A percentile compares a stretch with the other conserved stretches of the same genome.
phyloP scores from a whole-genome alignment of 1,284 basidiomycete species.

The Ceraceosorus guamensis region DNA sequence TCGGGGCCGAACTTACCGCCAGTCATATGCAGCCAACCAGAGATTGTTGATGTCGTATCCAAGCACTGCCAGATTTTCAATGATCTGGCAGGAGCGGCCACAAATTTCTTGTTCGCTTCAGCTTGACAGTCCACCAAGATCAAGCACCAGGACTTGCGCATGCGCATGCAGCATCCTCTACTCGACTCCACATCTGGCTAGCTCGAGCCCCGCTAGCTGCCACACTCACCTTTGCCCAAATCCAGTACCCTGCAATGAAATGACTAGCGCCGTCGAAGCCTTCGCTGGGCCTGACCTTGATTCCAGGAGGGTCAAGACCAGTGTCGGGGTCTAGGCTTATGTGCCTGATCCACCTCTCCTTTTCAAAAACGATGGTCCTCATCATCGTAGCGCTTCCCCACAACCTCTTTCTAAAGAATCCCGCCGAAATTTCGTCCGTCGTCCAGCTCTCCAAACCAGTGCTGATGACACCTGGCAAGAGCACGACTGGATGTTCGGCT shows the following conservation, averaged over 20 bases:
- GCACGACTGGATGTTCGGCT: constrained; percentile 43
- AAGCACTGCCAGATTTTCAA: constrained; percentile 72
- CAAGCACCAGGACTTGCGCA: no score
- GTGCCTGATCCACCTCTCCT: constrained; percentile 77
- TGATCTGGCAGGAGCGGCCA: constrained; percentile 73
- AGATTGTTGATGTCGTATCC: constrained; percentile 46
- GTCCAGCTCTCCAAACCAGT: constrained; percentile 47
- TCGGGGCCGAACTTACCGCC: no score
- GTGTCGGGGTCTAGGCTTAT: constrained; percentile 82
- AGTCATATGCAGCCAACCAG: constrained; percentile 46
- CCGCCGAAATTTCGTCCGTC: constrained; percentile 22
- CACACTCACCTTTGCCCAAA: constrained; percentile 59
- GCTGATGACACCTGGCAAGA: constrained; percentile 44
- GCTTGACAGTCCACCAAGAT: no score
- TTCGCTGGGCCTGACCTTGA: constrained; percentile 83
- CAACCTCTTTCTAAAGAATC: constrained; percentile 42
- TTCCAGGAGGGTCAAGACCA: constrained; percentile 81
- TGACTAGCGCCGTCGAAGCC: constrained; percentile 68
- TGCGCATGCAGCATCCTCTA: no score
- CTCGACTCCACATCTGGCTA: no score
- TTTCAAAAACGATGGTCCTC: constrained; percentile 75
- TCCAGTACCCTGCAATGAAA: constrained; percentile 82
- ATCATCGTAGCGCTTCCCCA: constrained; percentile 61
- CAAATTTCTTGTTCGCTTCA: no score
- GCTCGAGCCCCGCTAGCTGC: constrained; percentile 52